A percentile compares a stretch with the other conserved stretches of the same genome.
These are phyloP conservation scores for Canavalia ensiformis DNA, from an alignment of 306 rosid genomes.

Conservation along the genomic window DNA sequence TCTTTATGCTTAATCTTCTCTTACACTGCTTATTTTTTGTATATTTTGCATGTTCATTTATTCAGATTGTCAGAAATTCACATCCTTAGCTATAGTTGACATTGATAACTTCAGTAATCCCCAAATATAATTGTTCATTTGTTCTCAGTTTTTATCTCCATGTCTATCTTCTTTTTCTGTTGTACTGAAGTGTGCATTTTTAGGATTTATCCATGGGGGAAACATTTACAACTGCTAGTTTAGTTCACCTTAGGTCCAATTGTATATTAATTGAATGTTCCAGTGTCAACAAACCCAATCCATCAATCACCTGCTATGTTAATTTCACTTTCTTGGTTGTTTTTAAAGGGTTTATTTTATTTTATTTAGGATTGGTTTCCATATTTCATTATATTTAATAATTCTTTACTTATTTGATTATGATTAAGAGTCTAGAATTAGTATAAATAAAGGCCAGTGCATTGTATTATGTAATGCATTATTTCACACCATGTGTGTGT, in stretches of 20 bases:
- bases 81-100: neutral
- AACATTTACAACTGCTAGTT: neutral
- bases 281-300: neutral
- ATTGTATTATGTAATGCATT: neutral
- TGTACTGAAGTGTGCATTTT: neutral
- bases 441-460: neutral
- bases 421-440: neutral
- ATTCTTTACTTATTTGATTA: neutral
- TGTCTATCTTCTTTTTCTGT: neutral
- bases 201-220: slow-evolving; percentile 27
- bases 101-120: neutral
- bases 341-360: neutral
- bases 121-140: neutral
- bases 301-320: neutral
- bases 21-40: neutral
- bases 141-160: neutral
- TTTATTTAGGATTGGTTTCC: neutral
- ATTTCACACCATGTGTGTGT: neutral
- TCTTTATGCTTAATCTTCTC: neutral
- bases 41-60: neutral
- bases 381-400: neutral
- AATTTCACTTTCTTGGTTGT: slow-evolving; percentile 4
- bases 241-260: slow-evolving; percentile 15
- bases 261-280: neutral
- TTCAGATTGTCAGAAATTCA: neutral